A percentile compares a stretch with the other conserved stretches of the same genome.
These are phyloP conservation scores for Umbelopsis isabellina DNA, from an alignment of 192 early-diverging fungal species.

Conservation along the genomic window DNA sequence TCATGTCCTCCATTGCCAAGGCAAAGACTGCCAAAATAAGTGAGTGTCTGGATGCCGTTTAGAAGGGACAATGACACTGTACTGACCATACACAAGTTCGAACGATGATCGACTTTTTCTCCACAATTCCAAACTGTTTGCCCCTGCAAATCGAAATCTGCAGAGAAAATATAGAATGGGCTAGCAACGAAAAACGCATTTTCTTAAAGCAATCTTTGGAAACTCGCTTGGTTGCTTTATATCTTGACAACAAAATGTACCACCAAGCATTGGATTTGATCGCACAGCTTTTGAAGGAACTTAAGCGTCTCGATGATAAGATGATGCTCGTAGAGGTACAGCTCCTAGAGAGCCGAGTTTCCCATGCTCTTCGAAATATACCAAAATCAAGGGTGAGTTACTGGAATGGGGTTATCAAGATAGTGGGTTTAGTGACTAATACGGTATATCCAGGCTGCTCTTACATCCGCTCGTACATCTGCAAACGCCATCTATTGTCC, in stretches of 20 bases:
- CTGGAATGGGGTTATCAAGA: not conserved
- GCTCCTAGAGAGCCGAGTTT: slow-evolving; percentile 92
- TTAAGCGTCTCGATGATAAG: slow-evolving; percentile 99
- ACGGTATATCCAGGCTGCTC: slow-evolving; percentile 66
- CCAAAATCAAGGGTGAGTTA: slow-evolving; percentile 82
- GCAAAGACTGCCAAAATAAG: slow-evolving; percentile 97
- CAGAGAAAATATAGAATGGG: slow-evolving; percentile 95
- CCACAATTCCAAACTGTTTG: slow-evolving; percentile 84
- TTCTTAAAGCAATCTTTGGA: slow-evolving; percentile 96
- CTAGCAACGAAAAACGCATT: slow-evolving; percentile 86
- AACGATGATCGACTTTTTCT: slow-evolving; percentile 84
- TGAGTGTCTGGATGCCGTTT: slow-evolving; percentile 40
- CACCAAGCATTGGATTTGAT: slow-evolving; percentile 88
- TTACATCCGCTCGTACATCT: slow-evolving; percentile 94
- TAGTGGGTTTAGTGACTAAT: not conserved
- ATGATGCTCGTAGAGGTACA: slow-evolving; percentile 98
- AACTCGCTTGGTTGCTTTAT: slow-evolving; percentile 88
- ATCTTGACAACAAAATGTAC: slow-evolving; percentile 93
- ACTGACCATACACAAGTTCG: slow-evolving; percentile 57
- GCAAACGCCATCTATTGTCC: slow-evolving; percentile 99
- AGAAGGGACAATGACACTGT: not conserved
- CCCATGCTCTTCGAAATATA: slow-evolving; percentile 89
- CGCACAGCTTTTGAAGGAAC: slow-evolving; percentile 83
- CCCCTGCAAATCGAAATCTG: slow-evolving; percentile 91
- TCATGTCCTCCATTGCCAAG: slow-evolving; percentile 86